These are phyloP conservation scores for Fraxinus platypoda DNA, from an alignment of 305 asterid species.

Conservation along the genomic window DNA sequence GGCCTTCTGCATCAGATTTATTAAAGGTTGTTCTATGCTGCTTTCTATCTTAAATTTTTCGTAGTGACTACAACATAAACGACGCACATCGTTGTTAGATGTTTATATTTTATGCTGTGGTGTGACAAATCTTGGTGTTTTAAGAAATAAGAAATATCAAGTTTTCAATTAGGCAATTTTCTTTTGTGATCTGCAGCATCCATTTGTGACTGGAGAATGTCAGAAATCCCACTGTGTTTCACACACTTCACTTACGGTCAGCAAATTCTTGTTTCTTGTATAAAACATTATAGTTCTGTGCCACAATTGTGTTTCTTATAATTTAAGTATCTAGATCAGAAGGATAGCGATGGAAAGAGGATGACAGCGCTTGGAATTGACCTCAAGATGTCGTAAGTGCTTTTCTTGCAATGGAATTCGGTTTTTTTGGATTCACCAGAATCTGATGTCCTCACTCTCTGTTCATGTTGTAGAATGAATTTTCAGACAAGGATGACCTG, in stretches of 20 bases:
- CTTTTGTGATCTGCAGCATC: constrained; percentile 64
- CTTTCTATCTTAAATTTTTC: constrained; percentile 9
- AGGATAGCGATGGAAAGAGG: constrained; percentile 53
- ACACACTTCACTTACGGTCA: constrained; percentile 59
- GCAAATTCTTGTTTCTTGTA: constrained; percentile 29
- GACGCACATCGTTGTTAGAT: constrained; percentile 25
- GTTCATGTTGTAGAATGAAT: constrained; percentile 57
- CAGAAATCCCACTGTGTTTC: constrained; percentile 51
- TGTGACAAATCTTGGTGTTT: neutral
- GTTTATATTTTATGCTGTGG: constrained; percentile 23
- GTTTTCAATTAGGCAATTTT: neutral
- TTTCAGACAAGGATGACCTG: constrained; percentile 53
- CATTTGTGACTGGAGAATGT: constrained; percentile 79
- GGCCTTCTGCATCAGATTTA: constrained; percentile 83
- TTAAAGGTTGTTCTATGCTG: constrained; percentile 57
- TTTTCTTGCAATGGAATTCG: neutral
- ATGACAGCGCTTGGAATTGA: constrained; percentile 50
- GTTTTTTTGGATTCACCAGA: constrained; percentile 5
- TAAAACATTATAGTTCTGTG: constrained; percentile 4
- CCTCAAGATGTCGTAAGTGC: constrained; percentile 61
- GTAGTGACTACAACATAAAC: neutral
- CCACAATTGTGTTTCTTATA: constrained; percentile 18
- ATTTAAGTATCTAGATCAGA: constrained; percentile 32
- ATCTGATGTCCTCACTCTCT: neutral
- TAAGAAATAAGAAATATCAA: neutral